phyloP scores from a whole-genome alignment of 768 basidiomycete genomes.

The Paxillus involutus region DNA sequence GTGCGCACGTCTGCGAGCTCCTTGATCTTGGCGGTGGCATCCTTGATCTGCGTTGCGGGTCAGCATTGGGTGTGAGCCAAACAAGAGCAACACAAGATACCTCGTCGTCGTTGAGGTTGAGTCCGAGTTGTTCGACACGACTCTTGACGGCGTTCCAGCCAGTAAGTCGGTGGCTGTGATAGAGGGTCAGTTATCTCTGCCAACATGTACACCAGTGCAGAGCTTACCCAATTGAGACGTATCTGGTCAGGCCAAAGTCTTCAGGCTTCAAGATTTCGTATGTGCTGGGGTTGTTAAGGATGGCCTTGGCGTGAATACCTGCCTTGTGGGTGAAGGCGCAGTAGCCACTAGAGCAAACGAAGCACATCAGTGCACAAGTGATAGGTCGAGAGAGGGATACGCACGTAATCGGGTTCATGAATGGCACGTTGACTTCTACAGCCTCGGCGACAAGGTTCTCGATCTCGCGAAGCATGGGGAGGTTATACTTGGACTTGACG shows the following conservation, averaged over 20 bases:
- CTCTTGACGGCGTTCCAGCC: slow-evolving; percentile 99
- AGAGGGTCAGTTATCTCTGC: slow-evolving; percentile 4
- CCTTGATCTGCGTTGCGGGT: slow-evolving; percentile 70
- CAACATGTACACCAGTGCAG: not conserved
- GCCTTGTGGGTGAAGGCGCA: slow-evolving; percentile 99
- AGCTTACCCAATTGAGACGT: slow-evolving; percentile 90
- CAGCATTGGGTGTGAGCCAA: slow-evolving; percentile 2
- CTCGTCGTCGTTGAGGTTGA: slow-evolving; percentile 88
- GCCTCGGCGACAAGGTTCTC: slow-evolving; percentile 99
- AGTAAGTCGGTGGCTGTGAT: slow-evolving; percentile 80
- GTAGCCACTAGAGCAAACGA: slow-evolving; percentile 68
- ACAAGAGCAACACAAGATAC: slow-evolving; percentile 30
- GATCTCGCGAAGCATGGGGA: slow-evolving; percentile 95
- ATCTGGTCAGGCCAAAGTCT: slow-evolving; percentile 96
- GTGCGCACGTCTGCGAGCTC: slow-evolving; percentile 97
- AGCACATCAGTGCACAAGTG: not conserved
- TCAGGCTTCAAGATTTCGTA: slow-evolving; percentile 99
- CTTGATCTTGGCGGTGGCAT: slow-evolving; percentile 99
- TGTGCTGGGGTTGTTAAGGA: slow-evolving; percentile 98
- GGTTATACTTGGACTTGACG: slow-evolving; percentile 99
- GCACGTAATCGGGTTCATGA: slow-evolving; percentile 94
- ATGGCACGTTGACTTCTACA: slow-evolving; percentile 96
- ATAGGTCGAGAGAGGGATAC: not conserved
- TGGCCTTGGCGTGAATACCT: slow-evolving; percentile 99
- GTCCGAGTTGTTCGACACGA: slow-evolving; percentile 94